Evolutionary conservation across 1,139 yeast species (phyloP), one percentile per base, ranked within the genome.

Genomic region (Lizanozyma gosingica): DNA sequence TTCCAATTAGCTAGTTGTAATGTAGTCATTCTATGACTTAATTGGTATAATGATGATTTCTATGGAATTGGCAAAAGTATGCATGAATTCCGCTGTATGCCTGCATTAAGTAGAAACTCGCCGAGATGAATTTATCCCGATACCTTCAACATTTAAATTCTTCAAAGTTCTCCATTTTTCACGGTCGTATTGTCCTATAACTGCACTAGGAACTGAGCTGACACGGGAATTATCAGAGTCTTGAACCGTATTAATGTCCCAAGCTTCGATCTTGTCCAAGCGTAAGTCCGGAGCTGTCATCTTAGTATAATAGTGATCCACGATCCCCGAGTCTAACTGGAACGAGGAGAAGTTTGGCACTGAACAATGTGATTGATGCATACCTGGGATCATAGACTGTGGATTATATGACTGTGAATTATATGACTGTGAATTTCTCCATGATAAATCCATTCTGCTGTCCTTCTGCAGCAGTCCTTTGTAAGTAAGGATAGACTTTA

Each of bases 101-200:
- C n/a, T n/a, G n/a, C n/a, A n/a, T n/a, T n/a, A n/a, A n/a, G n/a
- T n/a, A n/a, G n/a, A n/a, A n/a, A n/a, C n/a, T n/a, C n/a, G n/a
- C n/a, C n/a, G n/a, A n/a, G n/a, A n/a, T n/a, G n/a, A n/a, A n/a
- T n/a, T n/a, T n/a, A n/a, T n/a, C n/a, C 33, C 33, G 33, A 11
- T 29, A 29, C 33, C 32, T 39, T 4, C 38, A 40, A 22, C 18
- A 16, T 35, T 16, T 35, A 61, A 48, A 22, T 56, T 60, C 48
- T 71, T 69, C 44, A 78, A 59, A 0, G 76, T 73, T 42, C 71
- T 60, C 84, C 84, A 78, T 53, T 79, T 79, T 53, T 79, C 85
- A 48, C 71, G 60, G 51, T 79, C 85, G 51, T 79, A 79, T 51
- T 77, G 78, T 0, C 84, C 83, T 41, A 78, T 69, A 2, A 76